Conservation (phyloP, 108 stramenopile species). For the Fragilariopsis cylindrus region DNA sequence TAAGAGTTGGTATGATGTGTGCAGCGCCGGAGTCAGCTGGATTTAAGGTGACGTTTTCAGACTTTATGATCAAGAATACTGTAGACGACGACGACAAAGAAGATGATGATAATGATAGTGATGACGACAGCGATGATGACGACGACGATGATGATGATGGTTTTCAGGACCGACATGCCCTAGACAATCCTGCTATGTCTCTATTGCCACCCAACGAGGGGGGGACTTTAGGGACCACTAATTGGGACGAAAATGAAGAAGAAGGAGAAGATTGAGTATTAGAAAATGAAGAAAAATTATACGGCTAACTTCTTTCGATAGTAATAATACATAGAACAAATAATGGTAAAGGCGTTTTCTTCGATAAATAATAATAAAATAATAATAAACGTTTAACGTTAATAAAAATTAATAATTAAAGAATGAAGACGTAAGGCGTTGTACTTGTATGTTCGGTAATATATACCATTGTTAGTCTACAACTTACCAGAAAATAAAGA, state of each 20-base stretch:
- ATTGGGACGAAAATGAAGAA: not conserved
- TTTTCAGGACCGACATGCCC: not conserved
- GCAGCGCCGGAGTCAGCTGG: conserved; percentile 44
- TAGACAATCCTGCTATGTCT: not conserved
- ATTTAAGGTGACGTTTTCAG: conserved; percentile 36
- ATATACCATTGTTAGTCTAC: too few relatives aligned
- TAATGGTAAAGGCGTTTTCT: too few relatives aligned
- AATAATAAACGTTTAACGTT: too few relatives aligned
- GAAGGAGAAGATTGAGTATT: not conserved
- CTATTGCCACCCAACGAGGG: not conserved
- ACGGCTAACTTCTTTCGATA: too few relatives aligned
- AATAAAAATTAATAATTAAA: too few relatives aligned
- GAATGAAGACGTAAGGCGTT: too few relatives aligned
- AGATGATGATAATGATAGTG: not conserved
- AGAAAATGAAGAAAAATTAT: not conserved
- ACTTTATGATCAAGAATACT: conserved; percentile 41
- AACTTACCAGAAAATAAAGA: too few relatives aligned
- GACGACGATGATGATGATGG: not conserved
- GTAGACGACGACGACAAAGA: conserved; percentile 36
- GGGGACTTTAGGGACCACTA: not conserved
- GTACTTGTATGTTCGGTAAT: too few relatives aligned
- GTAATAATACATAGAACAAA: too few relatives aligned
- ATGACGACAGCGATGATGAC: not conserved
- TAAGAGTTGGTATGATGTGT: conserved; percentile 43
- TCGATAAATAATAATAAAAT: too few relatives aligned